Conservation (phyloP, 805 yeast species). For the Candida palmyrensis region DNA sequence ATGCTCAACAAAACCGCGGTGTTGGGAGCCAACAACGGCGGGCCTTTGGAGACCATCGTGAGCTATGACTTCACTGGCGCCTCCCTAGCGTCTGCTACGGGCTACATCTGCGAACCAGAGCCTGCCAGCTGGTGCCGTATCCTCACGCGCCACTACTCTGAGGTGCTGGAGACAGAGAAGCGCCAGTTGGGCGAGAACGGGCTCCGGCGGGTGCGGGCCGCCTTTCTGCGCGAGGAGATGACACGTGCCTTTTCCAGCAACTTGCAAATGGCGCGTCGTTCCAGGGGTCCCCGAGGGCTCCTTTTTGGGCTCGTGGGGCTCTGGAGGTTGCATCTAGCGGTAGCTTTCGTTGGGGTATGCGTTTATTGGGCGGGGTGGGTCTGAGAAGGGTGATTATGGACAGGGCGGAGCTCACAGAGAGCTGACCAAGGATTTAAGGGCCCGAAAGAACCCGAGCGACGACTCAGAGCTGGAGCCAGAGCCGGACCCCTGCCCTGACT, state of each 20-base stretch:
- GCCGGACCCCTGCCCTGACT: neutral
- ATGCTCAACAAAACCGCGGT: constrained; percentile 84
- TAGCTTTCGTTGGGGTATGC: too few relatives aligned
- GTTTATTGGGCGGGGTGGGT: too few relatives aligned
- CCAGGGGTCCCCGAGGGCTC: constrained; percentile 10
- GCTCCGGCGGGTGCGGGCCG: constrained; percentile 25
- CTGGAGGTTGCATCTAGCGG: constrained; percentile 10
- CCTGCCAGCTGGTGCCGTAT: constrained; percentile 51
- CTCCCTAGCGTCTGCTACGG: constrained; percentile 42
- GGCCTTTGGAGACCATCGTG: constrained; percentile 79
- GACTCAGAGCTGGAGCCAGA: neutral
- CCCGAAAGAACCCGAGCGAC: constrained; percentile 1
- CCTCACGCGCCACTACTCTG: constrained; percentile 33
- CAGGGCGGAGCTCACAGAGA: neutral
- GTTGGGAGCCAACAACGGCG: constrained; percentile 83
- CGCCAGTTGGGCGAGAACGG: constrained; percentile 31
- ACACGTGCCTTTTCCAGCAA: constrained; percentile 23
- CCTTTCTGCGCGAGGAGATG: constrained; percentile 45
- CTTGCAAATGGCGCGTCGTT: constrained; percentile 7
- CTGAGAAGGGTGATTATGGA: neutral
- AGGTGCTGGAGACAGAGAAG: constrained; percentile 15
- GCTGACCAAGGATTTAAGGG: constrained; percentile 2
- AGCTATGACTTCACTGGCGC: constrained; percentile 16
- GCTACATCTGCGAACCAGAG: constrained; percentile 51
- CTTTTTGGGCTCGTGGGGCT: constrained; percentile 6